Conservation (phyloP, 805 yeast genomes). For the Saccharomyces paradoxus region DNA sequence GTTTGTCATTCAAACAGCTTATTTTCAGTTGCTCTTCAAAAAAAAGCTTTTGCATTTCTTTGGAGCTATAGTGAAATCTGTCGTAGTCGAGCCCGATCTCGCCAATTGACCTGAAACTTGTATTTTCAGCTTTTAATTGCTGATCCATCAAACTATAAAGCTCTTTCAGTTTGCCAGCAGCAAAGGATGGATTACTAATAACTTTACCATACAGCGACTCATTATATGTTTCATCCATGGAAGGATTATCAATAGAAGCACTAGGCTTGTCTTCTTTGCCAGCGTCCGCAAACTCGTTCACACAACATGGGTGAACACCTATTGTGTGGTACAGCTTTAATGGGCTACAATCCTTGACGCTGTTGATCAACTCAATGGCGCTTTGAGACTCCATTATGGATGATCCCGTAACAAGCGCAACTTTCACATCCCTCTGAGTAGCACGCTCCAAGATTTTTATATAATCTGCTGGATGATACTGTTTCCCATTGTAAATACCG, state of each 20-base stretch:
- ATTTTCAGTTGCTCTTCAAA: constrained; percentile 70
- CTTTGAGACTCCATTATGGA: constrained; percentile 55
- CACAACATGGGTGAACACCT: constrained; percentile 95
- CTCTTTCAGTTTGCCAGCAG: constrained; percentile 29
- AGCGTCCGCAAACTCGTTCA: constrained; percentile 39
- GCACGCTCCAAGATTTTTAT: constrained; percentile 61
- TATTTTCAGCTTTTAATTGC: constrained; percentile 37
- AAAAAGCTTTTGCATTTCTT: constrained; percentile 55
- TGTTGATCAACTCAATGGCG: constrained; percentile 45
- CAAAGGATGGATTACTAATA: constrained; percentile 5
- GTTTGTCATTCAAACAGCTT: constrained; percentile 37
- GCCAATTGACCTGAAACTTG: constrained; percentile 75
- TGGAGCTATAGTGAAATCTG: constrained; percentile 67
- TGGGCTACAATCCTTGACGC: constrained; percentile 11
- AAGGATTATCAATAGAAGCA: constrained; percentile 7
- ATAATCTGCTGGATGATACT: constrained; percentile 61
- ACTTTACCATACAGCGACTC: constrained; percentile 6
- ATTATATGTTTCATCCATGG: constrained; percentile 19
- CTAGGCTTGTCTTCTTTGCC: neutral
- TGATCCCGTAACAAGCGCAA: constrained; percentile 79
- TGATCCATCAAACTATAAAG: constrained; percentile 44
- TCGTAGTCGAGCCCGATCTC: constrained; percentile 96
- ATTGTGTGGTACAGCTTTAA: constrained; percentile 54
- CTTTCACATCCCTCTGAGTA: constrained; percentile 49
- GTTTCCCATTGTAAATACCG: constrained; percentile 68